phyloP scores from a whole-genome alignment of 352 stramenopile genomes.

The Pythium phragmitis region DNA sequence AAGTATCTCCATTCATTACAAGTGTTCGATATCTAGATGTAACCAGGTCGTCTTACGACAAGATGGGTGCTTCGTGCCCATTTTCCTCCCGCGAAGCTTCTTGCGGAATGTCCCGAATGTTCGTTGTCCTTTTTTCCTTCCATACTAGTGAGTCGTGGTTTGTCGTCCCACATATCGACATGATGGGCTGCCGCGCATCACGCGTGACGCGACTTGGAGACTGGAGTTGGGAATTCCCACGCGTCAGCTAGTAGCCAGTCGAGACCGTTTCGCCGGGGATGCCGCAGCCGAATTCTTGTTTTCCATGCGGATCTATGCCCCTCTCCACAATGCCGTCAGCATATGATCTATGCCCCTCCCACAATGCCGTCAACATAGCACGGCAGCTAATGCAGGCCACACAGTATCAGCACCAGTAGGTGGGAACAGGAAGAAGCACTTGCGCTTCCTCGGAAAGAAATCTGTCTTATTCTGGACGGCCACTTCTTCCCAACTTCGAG shows the following conservation, averaged over 20 bases:
- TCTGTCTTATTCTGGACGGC: conserved; percentile 12
- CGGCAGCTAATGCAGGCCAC: background rate
- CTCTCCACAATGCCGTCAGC: too few species aligned
- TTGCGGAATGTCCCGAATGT: conserved; percentile 2
- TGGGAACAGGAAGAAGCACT: background rate
- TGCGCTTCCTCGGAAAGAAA: background rate
- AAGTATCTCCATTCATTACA: too few species aligned
- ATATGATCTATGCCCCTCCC: too few species aligned
- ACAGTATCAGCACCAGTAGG: conserved; percentile 1
- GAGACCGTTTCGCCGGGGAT: conserved; percentile 4
- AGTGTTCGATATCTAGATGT: too few species aligned
- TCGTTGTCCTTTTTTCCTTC: conserved; percentile 7
- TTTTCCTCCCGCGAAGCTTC: conserved; percentile 7
- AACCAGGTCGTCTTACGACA: too few species aligned
- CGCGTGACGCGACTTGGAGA: too few species aligned
- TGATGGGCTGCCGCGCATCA: too few species aligned
- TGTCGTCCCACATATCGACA: too few species aligned
- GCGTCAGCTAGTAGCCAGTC: background rate
- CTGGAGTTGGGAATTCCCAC: too few species aligned
- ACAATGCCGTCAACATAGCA: too few species aligned
- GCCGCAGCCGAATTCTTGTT: background rate
- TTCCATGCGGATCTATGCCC: background rate
- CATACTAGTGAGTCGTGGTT: background rate
- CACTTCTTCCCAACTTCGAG: background rate
- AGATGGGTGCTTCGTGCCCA: background rate